These are phyloP conservation scores for Leucoagaricus sp. DNA, from an alignment of 1,284 basidiomycete species.

Conservation along the genomic window DNA sequence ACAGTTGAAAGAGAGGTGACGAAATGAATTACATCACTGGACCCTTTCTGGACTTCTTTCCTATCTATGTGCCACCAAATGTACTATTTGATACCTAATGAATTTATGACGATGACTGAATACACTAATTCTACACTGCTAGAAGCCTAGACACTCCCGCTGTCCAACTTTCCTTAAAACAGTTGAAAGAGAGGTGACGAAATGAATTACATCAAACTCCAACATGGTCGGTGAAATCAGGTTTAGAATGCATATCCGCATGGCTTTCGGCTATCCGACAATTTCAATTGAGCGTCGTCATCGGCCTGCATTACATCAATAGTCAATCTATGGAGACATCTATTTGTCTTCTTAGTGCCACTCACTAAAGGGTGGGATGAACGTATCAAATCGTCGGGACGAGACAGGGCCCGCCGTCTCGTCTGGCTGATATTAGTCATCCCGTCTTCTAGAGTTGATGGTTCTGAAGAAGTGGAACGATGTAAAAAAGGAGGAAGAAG, in stretches of 20 bases:
- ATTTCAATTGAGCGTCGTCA: conserved; percentile 18
- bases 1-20: too few relatives aligned
- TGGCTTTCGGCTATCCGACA: conserved; percentile 30
- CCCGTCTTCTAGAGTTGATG: conserved; percentile 23
- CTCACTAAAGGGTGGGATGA: conserved; percentile 12
- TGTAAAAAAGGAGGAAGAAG: conserved; percentile 34
- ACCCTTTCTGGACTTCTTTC: not conserved
- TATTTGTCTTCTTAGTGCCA: conserved; percentile 2
- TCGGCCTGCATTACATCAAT: conserved; percentile 14
- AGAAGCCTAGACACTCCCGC: too few relatives aligned
- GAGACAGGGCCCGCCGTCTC: conserved; percentile 20
- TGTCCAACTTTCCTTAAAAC: too few relatives aligned
- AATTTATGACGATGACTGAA: not conserved
- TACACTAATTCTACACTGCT: conserved; percentile 8
- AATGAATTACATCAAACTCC: too few relatives aligned
- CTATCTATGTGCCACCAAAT: not conserved
- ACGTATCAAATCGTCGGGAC: conserved; percentile 17
- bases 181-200: too few relatives aligned
- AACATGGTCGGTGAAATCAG: too few relatives aligned
- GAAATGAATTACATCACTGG: too few relatives aligned
- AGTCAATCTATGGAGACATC: conserved; percentile 16
- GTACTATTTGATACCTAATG: conserved; percentile 1
- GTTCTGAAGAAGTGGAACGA: conserved; percentile 41
- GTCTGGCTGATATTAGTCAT: conserved; percentile 11
- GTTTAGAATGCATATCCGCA: conserved; percentile 42